phyloP scores from a whole-genome alignment of 2,329 filamentous ascomycete genomes.

The Chrysosporium keratinophilum region DNA sequence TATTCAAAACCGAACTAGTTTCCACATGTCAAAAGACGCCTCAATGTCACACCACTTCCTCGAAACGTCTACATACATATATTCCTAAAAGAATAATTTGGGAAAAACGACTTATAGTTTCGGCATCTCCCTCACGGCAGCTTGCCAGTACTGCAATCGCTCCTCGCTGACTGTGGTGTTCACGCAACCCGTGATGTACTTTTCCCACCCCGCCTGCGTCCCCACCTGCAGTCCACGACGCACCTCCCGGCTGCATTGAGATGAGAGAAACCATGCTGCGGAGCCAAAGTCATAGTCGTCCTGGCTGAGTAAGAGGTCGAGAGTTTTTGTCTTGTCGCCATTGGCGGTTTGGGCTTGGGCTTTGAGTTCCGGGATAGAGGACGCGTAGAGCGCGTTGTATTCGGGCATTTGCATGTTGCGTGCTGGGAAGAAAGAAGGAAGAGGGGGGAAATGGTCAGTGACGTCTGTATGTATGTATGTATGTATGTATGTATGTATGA shows the following conservation, averaged over 20 bases:
- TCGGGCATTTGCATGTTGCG: slow-evolving; percentile 53
- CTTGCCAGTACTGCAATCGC: slow-evolving; percentile 42
- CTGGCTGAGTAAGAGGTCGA: slow-evolving; percentile 41
- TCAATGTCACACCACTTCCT: background rate
- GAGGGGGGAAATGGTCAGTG: slow-evolving; percentile 2
- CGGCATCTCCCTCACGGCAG: slow-evolving; percentile 36
- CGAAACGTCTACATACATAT: slow-evolving; percentile 8
- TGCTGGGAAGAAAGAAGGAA: slow-evolving; percentile 26
- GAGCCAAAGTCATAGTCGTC: slow-evolving; percentile 47
- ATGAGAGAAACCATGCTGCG: slow-evolving; percentile 52
- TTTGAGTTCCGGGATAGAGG: slow-evolving; percentile 36
- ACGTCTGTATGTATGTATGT: background rate
- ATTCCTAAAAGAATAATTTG: no score
- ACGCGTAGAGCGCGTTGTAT: slow-evolving; percentile 48
- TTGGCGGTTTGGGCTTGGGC: slow-evolving; percentile 25
- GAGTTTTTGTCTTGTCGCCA: slow-evolving; percentile 35
- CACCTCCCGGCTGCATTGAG: slow-evolving; percentile 42
- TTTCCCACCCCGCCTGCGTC: slow-evolving; percentile 41
- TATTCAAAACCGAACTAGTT: no score
- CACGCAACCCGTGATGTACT: slow-evolving; percentile 47
- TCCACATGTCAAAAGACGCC: no score
- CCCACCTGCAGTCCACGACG: slow-evolving; percentile 38
- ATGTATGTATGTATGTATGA: background rate
- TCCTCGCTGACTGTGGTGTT: slow-evolving; percentile 39
- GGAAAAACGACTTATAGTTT: background rate